phyloP scores from a whole-genome alignment of 106 monocot genomes.

The Acorus calamus region DNA sequence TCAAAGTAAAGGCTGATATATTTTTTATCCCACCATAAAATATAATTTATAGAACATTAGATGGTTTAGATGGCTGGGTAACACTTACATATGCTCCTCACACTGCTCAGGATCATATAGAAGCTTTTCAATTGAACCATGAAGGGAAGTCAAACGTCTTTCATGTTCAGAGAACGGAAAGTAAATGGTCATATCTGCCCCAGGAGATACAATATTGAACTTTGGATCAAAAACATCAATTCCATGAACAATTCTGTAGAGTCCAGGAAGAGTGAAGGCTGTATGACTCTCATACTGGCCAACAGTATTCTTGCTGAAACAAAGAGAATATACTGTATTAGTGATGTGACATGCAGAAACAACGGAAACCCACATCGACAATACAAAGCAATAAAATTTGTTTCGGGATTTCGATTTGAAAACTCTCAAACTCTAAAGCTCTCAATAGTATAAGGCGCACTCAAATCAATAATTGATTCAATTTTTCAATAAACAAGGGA shows the following conservation, averaged over 20 bases:
- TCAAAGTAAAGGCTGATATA: too few relatives aligned
- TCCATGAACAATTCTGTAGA: slow-evolving; percentile 87
- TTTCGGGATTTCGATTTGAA: too few relatives aligned
- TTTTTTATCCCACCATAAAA: too few relatives aligned
- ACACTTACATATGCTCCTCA: slow-evolving; percentile 70
- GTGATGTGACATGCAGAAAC: too few relatives aligned
- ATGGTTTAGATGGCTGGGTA: too few relatives aligned
- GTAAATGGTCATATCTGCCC: slow-evolving; percentile 79
- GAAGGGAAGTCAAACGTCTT: slow-evolving; percentile 82
- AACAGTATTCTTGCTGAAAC: slow-evolving; percentile 78
- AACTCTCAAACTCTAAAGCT: too few relatives aligned
- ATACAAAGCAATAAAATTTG: too few relatives aligned
- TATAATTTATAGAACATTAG: too few relatives aligned
- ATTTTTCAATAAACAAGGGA: background rate
- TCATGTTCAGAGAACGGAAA: slow-evolving; percentile 68
- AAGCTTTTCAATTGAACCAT: slow-evolving; percentile 68
- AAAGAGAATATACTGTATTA: slow-evolving; percentile 5
- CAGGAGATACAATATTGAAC: slow-evolving; percentile 98
- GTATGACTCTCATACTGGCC: slow-evolving; percentile 95
- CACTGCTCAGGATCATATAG: slow-evolving; percentile 62
- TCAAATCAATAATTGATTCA: too few relatives aligned
- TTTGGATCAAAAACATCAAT: slow-evolving; percentile 97
- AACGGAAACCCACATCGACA: too few relatives aligned
- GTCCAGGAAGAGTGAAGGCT: slow-evolving; percentile 81
- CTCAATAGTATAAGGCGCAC: too few relatives aligned